A percentile compares a stretch with the other conserved stretches of the same genome.
Evolutionary conservation across 177 flowering plant species (phyloP).

Genomic region (Vitis hybrid): DNA sequence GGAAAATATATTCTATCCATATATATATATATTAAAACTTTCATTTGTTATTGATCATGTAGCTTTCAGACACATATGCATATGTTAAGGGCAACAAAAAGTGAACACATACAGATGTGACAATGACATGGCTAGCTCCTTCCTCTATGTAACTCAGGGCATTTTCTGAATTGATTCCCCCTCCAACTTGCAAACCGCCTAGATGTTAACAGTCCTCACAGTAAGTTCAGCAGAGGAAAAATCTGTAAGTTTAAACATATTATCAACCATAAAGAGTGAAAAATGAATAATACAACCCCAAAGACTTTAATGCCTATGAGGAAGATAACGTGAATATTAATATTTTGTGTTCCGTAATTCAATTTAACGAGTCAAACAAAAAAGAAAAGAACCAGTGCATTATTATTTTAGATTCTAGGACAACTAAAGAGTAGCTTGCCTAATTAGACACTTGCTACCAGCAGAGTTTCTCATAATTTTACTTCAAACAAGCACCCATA

Average conservation of each 20-base stretch:
- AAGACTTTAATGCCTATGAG: too few relatives aligned
- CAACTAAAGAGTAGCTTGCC: too few relatives aligned
- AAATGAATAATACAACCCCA: neutral
- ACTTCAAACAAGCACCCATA: too few relatives aligned
- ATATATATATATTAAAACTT: too few relatives aligned
- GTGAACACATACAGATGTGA: slow-evolving; percentile 73
- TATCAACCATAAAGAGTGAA: slow-evolving; percentile 17
- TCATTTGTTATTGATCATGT: too few relatives aligned
- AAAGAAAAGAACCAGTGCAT: neutral
- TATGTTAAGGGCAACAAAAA: neutral
- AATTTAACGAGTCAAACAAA: too few relatives aligned
- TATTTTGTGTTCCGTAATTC: too few relatives aligned
- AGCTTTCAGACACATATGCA: neutral
- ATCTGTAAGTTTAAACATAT: slow-evolving; percentile 32
- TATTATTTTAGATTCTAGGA: too few relatives aligned
- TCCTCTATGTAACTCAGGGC: slow-evolving; percentile 68
- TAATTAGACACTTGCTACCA: too few relatives aligned
- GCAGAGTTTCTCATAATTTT: too few relatives aligned
- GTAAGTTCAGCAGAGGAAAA: slow-evolving; percentile 49
- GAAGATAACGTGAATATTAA: too few relatives aligned
- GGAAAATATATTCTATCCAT: too few relatives aligned
- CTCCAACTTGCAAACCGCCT: slow-evolving; percentile 98
- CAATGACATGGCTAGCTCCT: slow-evolving; percentile 98
- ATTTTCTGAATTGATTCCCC: slow-evolving; percentile 81
- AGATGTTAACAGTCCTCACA: slow-evolving; percentile 39